These are phyloP conservation scores for Geum urbanum DNA, from an alignment of 306 rosid genomes.

Conservation along the genomic window DNA sequence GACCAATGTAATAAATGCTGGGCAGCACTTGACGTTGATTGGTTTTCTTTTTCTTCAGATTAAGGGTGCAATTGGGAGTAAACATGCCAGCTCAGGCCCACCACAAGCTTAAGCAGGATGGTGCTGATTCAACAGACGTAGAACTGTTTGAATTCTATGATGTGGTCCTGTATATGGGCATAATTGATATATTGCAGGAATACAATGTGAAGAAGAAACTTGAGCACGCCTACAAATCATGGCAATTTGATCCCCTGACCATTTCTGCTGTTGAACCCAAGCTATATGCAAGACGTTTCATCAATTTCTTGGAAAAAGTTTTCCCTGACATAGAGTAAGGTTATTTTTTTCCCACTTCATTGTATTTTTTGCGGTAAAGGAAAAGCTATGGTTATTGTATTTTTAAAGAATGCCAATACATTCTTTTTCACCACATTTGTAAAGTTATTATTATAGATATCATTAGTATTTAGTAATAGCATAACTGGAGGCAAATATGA, in stretches of 20 bases:
- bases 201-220: conserved; percentile 68
- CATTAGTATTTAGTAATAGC: too few relatives aligned
- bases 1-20: not conserved
- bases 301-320: conserved; percentile 64
- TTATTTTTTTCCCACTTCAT: not conserved
- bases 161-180: conserved; percentile 86
- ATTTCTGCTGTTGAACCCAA: conserved; percentile 74
- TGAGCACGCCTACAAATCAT: conserved; percentile 65
- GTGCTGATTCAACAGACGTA: conserved; percentile 46
- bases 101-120: conserved; percentile 40
- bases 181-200: conserved; percentile 86
- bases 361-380: conserved; percentile 11
- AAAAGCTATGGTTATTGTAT: not conserved
- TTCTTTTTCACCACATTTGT: conserved; percentile 15
- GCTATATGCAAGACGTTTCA: conserved; percentile 69
- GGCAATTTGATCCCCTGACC: conserved; percentile 43
- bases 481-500: too few relatives aligned
- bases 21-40: not conserved
- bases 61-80: conserved; percentile 89
- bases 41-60: conserved; percentile 38
- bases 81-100: conserved; percentile 94
- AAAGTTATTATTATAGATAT: not conserved
- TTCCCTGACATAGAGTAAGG: conserved; percentile 50
- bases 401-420: not conserved
- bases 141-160: conserved; percentile 81